Base-by-base conservation (phyloP, 139 green algal genomes). In the Chlamydomonas sp. region DNA sequence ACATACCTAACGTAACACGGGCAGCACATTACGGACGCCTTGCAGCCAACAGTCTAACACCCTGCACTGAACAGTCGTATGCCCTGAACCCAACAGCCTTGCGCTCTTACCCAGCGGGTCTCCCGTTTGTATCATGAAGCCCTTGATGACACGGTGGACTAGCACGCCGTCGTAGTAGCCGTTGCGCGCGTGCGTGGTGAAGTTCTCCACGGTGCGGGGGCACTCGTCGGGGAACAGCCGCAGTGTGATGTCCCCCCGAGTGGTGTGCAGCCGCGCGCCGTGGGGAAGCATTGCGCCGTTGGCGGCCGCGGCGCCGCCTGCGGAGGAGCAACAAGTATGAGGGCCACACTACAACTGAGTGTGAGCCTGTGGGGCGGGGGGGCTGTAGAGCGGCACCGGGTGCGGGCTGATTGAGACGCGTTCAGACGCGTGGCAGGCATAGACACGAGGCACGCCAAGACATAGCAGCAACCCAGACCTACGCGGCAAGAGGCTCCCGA, bases 141-240 rank as follows among this genome's bases (percentile, higher is more conserved):
- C 96, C 91, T 99, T 99, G 90, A 99, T 99, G 15, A 99, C 95
- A 15, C 98, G 92, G 91, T 99, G 98, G 94, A 99, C 98, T 8
- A 85, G 20, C 69, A 99, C 89, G 63, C 89, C 91, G 85, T 99
- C 96, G 74, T 99, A 99, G 91, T 99, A 99, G 17, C 96, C 96
- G 88, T 99, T 99, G 66, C 90, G 90, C 6, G 94, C 93, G 90
- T 99, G 98, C 6, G 94, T 98, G 15, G 93, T 97, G 93, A 99
- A 99, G 95, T 99, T 99, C 90, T 99, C 98, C 60, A 99, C 92
- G 3, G 97, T 99, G 60, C 91, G 89, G 1, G 98, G 98, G 92
- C 96, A 99, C 94, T 99, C 97, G 14, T 99, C 97, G 1, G 96
- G 93, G 92, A 98, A 99, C 8, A 99, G 95, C 92, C 96, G 96